A percentile compares a stretch with the other conserved stretches of the same genome.
Evolutionary conservation across 2,329 filamentous ascomycete genomes (phyloP).

Genomic region (Ilyonectria sp.): DNA sequence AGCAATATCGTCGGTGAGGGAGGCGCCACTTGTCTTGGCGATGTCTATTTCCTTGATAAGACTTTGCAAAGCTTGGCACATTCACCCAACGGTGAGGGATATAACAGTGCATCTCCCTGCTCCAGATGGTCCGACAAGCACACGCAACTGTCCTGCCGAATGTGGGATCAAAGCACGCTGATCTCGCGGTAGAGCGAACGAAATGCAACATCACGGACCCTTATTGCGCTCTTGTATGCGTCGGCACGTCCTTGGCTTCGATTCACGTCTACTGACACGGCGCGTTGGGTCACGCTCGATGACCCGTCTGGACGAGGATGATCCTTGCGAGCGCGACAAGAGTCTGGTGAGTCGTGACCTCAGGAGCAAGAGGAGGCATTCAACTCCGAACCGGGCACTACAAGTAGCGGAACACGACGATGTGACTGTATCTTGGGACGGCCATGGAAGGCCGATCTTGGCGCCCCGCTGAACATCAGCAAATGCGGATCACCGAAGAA

Average conservation of each 20-base stretch:
- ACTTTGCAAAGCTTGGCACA: not conserved
- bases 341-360: no score
- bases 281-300: no score
- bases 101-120: not conserved
- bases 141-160: not conserved
- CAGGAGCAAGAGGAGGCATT: constrained; percentile 75
- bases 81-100: not conserved
- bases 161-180: not conserved
- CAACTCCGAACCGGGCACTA: constrained; percentile 78
- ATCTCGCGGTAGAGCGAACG: not conserved
- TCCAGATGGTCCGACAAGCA: not conserved
- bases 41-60: not conserved
- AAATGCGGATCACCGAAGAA: constrained; percentile 76
- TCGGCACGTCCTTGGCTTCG: no score
- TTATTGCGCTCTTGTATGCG: no score
- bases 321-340: no score
- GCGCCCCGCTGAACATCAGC: constrained; percentile 84
- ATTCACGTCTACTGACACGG: no score
- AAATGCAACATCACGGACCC: not conserved
- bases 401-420: constrained; percentile 79
- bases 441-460: constrained; percentile 73
- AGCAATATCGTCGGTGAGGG: not conserved
- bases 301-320: no score
- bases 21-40: not conserved
- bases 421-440: constrained; percentile 76